phyloP scores from a whole-genome alignment of 176 grass and related monocot genomes.

The Dendrocalamus sinicus region DNA sequence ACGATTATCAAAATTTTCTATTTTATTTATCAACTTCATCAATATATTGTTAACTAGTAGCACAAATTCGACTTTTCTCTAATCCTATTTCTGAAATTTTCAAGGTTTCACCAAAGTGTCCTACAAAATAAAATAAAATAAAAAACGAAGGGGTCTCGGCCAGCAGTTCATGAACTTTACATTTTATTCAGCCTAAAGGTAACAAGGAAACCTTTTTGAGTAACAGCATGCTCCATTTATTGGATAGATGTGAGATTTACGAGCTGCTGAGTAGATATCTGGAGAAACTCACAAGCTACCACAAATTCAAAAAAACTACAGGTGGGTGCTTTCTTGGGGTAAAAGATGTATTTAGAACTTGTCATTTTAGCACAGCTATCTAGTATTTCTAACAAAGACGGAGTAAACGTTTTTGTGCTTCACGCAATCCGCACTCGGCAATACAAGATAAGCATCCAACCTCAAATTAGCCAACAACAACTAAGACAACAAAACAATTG shows the following conservation, averaged over 20 bases:
- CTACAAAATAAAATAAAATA: neutral
- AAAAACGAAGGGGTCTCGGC: neutral
- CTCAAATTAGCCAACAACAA: neutral
- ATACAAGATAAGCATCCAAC: neutral
- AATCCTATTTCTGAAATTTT: neutral
- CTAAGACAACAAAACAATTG: neutral
- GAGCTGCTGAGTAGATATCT: neutral
- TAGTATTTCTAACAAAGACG: neutral
- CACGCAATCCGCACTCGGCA: neutral
- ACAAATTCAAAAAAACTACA: neutral
- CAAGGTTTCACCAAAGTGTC: neutral
- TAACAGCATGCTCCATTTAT: neutral
- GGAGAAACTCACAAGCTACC: neutral
- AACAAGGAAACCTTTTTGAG: neutral
- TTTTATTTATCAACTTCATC: neutral
- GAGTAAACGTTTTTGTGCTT: constrained; percentile 17
- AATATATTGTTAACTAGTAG: neutral
- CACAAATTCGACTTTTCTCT: neutral
- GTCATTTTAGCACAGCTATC: neutral
- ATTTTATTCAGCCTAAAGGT: neutral
- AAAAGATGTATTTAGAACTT: neutral
- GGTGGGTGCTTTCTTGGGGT: neutral
- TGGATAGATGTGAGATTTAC: neutral
- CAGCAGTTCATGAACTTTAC: neutral
- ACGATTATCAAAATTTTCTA: neutral